A percentile compares a stretch with the other conserved stretches of the same genome.
Conservation (phyloP, 805 yeast genomes). For the Wickerhamomyces silvicola region DNA sequence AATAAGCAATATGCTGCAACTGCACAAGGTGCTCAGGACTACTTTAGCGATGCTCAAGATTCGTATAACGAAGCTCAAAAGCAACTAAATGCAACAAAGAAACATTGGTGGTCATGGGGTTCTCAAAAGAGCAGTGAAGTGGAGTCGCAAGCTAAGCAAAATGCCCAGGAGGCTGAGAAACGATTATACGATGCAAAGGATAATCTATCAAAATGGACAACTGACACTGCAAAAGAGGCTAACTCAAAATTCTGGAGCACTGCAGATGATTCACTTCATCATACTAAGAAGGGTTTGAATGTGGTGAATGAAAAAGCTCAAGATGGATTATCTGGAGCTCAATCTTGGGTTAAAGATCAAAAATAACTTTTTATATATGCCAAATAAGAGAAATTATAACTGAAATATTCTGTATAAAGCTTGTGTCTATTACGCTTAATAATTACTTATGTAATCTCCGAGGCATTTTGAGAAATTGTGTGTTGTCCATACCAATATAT, state of each 20-base stretch:
- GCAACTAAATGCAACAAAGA: conserved; percentile 25
- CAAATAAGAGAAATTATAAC: too few relatives aligned
- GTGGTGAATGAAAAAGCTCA: conserved; percentile 17
- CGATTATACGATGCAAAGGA: conserved; percentile 14
- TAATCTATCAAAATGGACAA: conserved; percentile 23
- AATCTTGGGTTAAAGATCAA: conserved; percentile 18
- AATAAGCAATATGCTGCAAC: conserved; percentile 17
- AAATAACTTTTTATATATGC: conserved; percentile 7
- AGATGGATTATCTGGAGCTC: conserved; percentile 16
- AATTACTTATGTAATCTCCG: too few relatives aligned
- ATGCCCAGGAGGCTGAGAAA: conserved; percentile 23
- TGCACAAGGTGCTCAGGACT: conserved; percentile 21
- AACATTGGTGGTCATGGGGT: conserved; percentile 35
- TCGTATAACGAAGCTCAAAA: conserved; percentile 28
- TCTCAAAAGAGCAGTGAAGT: conserved; percentile 30
- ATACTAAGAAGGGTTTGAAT: conserved; percentile 21
- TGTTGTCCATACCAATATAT: too few relatives aligned
- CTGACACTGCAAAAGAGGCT: conserved; percentile 12
- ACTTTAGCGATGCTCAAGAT: conserved; percentile 25
- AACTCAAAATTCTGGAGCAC: conserved; percentile 25
- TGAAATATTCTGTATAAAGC: too few relatives aligned
- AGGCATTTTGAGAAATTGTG: too few relatives aligned
- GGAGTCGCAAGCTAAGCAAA: conserved; percentile 23
- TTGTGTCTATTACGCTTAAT: too few relatives aligned
- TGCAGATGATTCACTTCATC: conserved; percentile 24